Base-by-base conservation (phyloP, 306 rosid genomes). In the Vigna hirtella region DNA sequence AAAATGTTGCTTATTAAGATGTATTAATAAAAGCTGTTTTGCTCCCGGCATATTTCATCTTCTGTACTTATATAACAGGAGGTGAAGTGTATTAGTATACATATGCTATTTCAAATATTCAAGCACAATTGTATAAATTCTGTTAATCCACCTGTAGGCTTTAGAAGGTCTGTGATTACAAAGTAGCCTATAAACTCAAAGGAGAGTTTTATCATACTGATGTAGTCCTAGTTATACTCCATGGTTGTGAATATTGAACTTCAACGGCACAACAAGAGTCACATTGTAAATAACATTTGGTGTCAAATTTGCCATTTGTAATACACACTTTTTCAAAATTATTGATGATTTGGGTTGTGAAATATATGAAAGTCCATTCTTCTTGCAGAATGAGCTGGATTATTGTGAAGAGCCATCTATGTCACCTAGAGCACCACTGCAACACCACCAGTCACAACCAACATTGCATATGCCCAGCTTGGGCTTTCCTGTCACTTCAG, bases 381-480 rank as follows among this genome's bases (percentile, higher is more conserved):
- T 62, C 63, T 74, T 79, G 82, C 83, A 91, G 97, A 88, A 88
- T 77, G 97, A 89, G 88, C 28, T 91, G 57, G 97, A 91, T 67
- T 86, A 76, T 69, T 74, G 90, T 73, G 97, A 91, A 76, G 97
- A 91, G 80, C 91, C 90, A 51, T 86, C 94, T 22, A 82, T 88
- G 94, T 91, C 97, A 45, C 92, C 97, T 0, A 86, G 94, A 65
- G 88, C 85, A 9, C 76, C 85, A 24, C 55, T 56, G 38, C 94
- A 83, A 53, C 89, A 89, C 20, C 97, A 88, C 80, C 89, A 79
- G 9, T 59, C 85, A 53, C 97, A 86, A 83, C 79, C 90, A 20
- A 67, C 79, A 42, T 66, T 76, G 83, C 86, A 87, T 70, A 80
- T 81, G 40, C 53, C 81, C 16, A 85, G 70, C 77, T 77, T 87